These are phyloP conservation scores for Phyllosticta paracitricarpa DNA, from an alignment of 2,329 filamentous ascomycete species.

Conservation along the genomic window DNA sequence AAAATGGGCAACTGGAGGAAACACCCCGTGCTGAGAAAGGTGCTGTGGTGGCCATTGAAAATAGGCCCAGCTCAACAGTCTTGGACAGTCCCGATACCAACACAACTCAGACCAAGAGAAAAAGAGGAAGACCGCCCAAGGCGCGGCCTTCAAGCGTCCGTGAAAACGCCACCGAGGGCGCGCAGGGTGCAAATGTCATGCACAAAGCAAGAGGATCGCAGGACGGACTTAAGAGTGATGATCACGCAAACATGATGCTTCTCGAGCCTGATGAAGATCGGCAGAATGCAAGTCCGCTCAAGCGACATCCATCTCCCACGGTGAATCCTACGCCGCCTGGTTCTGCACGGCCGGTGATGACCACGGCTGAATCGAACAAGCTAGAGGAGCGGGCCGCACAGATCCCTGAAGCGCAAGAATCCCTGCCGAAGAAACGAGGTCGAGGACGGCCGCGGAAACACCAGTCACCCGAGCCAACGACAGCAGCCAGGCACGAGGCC, in stretches of 20 bases:
- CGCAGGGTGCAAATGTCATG: not conserved
- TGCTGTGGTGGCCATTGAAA: not conserved
- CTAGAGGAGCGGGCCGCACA: not conserved
- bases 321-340: constrained; percentile 1
- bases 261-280: not conserved
- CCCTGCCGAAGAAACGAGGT: constrained; percentile 18
- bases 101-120: not conserved
- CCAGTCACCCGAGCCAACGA: not conserved
- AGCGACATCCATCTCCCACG: constrained; percentile 4
- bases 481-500: not conserved
- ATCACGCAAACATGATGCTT: not conserved
- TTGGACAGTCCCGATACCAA: not conserved
- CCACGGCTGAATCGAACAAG: too few species aligned
- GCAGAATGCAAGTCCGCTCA: not conserved
- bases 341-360: not conserved
- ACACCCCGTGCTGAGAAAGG: not conserved
- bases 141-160: not conserved
- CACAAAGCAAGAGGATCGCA: not conserved
- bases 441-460: constrained; percentile 21
- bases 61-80: not conserved
- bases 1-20: not conserved
- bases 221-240: not conserved
- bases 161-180: not conserved
- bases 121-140: constrained; percentile 6
- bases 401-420: not conserved